phyloP scores from a whole-genome alignment of 345 rosid species.

The Eucalyptus tenuipes region DNA sequence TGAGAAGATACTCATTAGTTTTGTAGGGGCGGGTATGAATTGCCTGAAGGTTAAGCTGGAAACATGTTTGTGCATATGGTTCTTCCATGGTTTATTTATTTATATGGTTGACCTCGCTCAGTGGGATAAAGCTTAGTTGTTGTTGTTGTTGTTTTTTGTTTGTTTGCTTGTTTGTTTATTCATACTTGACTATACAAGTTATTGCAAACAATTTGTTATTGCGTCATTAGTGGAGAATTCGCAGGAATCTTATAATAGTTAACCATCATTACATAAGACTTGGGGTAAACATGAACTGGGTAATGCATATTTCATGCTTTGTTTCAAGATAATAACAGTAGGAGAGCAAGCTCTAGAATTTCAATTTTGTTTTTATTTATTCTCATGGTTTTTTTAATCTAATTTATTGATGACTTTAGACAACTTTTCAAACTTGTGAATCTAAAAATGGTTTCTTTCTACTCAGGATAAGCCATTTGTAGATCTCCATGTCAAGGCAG shows the following conservation, averaged over 20 bases:
- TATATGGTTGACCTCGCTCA: neutral
- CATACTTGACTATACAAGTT: neutral
- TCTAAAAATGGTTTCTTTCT: too few species aligned
- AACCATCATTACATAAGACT: too few species aligned
- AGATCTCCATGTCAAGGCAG: too few species aligned
- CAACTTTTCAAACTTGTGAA: too few species aligned
- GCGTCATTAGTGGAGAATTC: neutral
- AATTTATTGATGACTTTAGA: too few species aligned
- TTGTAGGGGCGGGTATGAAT: neutral
- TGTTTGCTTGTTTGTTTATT: neutral
- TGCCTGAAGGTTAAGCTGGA: neutral
- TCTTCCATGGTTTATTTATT: neutral
- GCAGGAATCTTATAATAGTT: neutral
- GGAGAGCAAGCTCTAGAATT: too few species aligned
- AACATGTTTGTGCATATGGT: neutral
- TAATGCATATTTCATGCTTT: too few species aligned
- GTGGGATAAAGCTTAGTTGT: neutral
- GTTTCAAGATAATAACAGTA: too few species aligned
- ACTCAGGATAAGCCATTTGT: too few species aligned
- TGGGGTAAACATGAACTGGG: too few species aligned
- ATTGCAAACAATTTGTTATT: neutral
- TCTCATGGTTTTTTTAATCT: too few species aligned
- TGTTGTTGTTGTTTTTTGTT: neutral
- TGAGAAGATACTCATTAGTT: neutral
- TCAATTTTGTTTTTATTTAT: too few species aligned